phyloP scores from a whole-genome alignment of 192 early-diverging fungal species.

The Coemansia sp. region DNA sequence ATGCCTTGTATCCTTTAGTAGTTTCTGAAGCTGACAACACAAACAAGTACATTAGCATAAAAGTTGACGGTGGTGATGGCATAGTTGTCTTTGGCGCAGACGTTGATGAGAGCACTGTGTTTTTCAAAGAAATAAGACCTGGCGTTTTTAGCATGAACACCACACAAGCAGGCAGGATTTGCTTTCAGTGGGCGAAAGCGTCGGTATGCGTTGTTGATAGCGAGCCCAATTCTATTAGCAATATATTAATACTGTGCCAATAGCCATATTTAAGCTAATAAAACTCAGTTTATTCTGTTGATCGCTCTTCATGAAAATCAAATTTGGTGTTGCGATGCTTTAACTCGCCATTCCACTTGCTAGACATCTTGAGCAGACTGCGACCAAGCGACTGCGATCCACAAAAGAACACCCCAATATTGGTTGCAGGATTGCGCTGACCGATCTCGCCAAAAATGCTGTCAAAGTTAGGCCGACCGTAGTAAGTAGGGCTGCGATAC shows the following conservation, averaged over 20 bases:
- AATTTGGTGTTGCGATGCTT: conserved; percentile 55
- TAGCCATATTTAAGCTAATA: no score
- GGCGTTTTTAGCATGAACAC: no score
- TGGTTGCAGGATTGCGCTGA: conserved; percentile 51
- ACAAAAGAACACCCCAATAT: conserved; percentile 82
- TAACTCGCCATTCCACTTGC: conserved; percentile 40
- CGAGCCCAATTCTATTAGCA: no score
- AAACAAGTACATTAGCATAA: no score
- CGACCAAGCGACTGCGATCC: conserved; percentile 64
- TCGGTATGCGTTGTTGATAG: no score
- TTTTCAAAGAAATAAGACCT: no score
- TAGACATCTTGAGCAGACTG: conserved; percentile 34
- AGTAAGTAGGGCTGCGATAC: conserved; percentile 62
- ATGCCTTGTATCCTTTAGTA: no score
- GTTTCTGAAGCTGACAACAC: no score
- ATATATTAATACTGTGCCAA: no score
- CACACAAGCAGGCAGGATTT: no score
- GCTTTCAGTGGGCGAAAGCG: no score
- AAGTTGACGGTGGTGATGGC: not conserved
- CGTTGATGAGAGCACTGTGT: not conserved
- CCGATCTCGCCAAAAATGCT: conserved; percentile 63
- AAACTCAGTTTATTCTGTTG: not conserved
- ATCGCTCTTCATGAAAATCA: conserved; percentile 63
- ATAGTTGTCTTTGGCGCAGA: not conserved
- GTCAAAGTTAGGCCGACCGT: conserved; percentile 77